Conservation (phyloP, 2,329 filamentous ascomycete genomes). For the Cercospora zeae-maydis region DNA sequence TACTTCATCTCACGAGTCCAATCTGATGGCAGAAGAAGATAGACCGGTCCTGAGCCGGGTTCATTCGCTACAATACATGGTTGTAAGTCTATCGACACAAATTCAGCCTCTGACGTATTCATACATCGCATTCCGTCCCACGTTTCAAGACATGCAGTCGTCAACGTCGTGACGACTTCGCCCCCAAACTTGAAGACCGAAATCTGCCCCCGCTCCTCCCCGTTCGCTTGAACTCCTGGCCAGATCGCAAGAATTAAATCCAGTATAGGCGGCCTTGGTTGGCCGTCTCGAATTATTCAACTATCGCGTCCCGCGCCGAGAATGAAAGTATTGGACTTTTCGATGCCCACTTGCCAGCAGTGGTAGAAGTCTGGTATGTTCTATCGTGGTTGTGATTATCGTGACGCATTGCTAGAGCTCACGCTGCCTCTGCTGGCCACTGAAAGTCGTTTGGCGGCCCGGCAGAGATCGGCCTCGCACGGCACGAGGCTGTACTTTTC, state of each 20-base stretch:
- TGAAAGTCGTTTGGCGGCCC: background rate
- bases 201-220: background rate
- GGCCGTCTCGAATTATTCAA: background rate
- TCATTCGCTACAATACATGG: background rate
- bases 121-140: background rate
- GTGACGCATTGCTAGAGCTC: background rate
- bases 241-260: background rate
- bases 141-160: background rate
- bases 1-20: background rate
- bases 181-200: background rate
- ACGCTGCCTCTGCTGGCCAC: background rate
- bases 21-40: background rate
- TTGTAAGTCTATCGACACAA: background rate
- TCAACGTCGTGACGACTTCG: background rate
- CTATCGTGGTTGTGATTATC: background rate
- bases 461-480: slow-evolving; percentile 5
- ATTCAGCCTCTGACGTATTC: background rate
- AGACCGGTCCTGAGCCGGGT: background rate
- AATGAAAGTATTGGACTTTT: background rate
- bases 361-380: background rate
- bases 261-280: background rate
- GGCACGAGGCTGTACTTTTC: slow-evolving; percentile 16
- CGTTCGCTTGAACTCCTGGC: background rate
- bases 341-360: background rate
- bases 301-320: background rate